Evolutionary conservation across 2,329 filamentous ascomycete species (phyloP).

Genomic region (Talaromyces sp.): DNA sequence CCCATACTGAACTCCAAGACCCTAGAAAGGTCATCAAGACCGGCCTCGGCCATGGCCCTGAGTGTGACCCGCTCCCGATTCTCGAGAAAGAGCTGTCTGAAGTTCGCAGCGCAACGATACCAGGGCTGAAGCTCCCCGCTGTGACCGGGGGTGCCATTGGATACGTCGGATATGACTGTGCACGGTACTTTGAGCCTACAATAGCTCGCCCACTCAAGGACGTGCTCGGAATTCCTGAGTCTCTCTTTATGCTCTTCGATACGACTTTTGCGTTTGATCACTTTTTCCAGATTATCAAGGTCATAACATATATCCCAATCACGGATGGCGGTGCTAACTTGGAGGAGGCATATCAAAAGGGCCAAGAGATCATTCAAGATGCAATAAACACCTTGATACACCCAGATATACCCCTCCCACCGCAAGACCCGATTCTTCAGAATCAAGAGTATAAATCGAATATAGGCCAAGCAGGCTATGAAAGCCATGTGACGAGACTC

Average conservation of each 20-base stretch:
- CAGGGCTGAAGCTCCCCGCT: constrained; percentile 76
- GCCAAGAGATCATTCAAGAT: constrained; percentile 60
- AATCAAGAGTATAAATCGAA: constrained; percentile 85
- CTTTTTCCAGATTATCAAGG: constrained; percentile 87
- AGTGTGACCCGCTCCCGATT: constrained; percentile 75
- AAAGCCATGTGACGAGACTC: constrained; percentile 76
- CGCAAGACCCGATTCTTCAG: constrained; percentile 68
- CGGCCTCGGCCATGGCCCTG: constrained; percentile 79
- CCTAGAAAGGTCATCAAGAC: constrained; percentile 78
- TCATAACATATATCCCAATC: constrained; percentile 84
- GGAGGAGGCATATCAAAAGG: constrained; percentile 66
- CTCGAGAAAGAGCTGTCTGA: constrained; percentile 80
- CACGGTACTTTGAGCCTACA: constrained; percentile 96
- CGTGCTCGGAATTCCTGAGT: constrained; percentile 83
- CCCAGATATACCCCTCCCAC: constrained; percentile 72
- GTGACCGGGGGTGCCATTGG: constrained; percentile 90
- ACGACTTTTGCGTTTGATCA: constrained; percentile 92
- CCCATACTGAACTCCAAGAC: constrained; percentile 37
- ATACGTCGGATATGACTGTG: constrained; percentile 96
- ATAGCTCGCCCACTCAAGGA: constrained; percentile 85
- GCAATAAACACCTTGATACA: constrained; percentile 70
- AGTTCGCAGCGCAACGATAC: constrained; percentile 76
- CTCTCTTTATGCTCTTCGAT: constrained; percentile 94
- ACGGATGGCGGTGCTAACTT: constrained; percentile 58
- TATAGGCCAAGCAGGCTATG: constrained; percentile 83